A percentile compares a stretch with the other conserved stretches of the same genome.
These are phyloP conservation scores for Colletotrichum destructivum DNA, from an alignment of 2,329 filamentous ascomycete genomes.

Conservation along the genomic window DNA sequence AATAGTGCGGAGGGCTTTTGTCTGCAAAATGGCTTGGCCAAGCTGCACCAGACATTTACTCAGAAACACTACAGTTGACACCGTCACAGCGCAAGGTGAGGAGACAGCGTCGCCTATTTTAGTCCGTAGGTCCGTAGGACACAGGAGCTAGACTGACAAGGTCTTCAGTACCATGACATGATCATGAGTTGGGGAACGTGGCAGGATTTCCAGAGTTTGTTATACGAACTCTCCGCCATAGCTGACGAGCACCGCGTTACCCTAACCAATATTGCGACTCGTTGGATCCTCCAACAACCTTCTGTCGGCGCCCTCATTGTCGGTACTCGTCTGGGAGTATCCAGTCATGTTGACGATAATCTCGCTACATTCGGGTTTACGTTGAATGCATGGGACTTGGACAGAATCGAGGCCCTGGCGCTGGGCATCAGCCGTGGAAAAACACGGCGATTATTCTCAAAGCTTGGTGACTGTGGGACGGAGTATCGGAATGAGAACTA, in stretches of 20 bases:
- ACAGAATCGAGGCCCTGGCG: slow-evolving; percentile 3
- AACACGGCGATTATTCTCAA: not conserved
- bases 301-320: slow-evolving; percentile 10
- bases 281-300: slow-evolving; percentile 25
- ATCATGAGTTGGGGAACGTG: slow-evolving; percentile 26
- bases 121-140: not conserved
- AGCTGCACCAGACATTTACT: slow-evolving; percentile 15
- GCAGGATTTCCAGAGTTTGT: slow-evolving; percentile 14
- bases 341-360: slow-evolving; percentile 13
- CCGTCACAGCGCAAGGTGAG: slow-evolving; percentile 29
- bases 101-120: not conserved
- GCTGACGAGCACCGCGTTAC: not conserved
- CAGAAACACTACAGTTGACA: slow-evolving; percentile 1
- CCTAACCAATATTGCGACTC: slow-evolving; percentile 13
- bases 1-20: slow-evolving; percentile 18
- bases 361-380: slow-evolving; percentile 8
- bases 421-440: not conserved
- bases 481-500: slow-evolving; percentile 2
- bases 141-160: not conserved
- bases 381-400: slow-evolving; percentile 14
- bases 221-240: not conserved
- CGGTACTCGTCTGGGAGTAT: slow-evolving; percentile 12
- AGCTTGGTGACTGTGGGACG: not conserved
- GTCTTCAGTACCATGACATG: slow-evolving; percentile 14
- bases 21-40: slow-evolving; percentile 17